phyloP scores from a whole-genome alignment of 1,139 yeast genomes.

The Pichiaceae sp. region DNA sequence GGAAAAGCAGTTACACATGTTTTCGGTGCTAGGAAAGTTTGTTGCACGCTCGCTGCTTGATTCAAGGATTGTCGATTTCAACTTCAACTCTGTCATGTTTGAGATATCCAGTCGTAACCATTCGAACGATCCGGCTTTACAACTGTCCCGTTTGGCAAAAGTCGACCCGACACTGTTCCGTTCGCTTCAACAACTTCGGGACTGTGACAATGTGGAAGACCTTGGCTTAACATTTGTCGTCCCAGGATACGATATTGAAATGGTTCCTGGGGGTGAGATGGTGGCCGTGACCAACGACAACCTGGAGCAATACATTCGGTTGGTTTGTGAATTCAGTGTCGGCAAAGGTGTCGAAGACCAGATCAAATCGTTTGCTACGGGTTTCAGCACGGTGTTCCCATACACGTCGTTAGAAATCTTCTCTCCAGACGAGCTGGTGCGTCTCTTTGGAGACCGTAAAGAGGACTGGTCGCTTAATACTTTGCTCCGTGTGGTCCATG shows the following conservation, averaged over 20 bases:
- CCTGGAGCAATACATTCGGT: conserved; percentile 47
- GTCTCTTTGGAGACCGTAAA: conserved; percentile 62
- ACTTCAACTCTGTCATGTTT: conserved; percentile 68
- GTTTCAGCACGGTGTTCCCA: conserved; percentile 83
- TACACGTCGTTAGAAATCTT: conserved; percentile 64
- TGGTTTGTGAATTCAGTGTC: conserved; percentile 54
- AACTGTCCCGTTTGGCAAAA: conserved; percentile 33
- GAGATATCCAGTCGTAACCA: neutral
- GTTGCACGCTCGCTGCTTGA: conserved; percentile 84
- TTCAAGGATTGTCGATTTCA: conserved; percentile 76
- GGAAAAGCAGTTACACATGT: conserved; percentile 42
- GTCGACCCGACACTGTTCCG: conserved; percentile 59
- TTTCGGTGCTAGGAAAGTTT: conserved; percentile 69
- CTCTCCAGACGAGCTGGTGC: conserved; percentile 63
- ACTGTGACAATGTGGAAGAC: conserved; percentile 32
- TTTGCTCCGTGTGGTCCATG: conserved; percentile 52
- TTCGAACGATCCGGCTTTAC: neutral
- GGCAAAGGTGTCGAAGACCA: conserved; percentile 61
- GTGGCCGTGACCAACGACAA: conserved; percentile 43
- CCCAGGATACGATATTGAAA: conserved; percentile 67
- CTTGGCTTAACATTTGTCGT: conserved; percentile 58
- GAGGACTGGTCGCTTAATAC: conserved; percentile 84
- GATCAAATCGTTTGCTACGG: conserved; percentile 62
- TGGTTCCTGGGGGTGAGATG: conserved; percentile 46
- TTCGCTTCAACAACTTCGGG: conserved; percentile 47